Conservation (phyloP, 495 filamentous ascomycete genomes). For the Trichoderma erinaceum region DNA sequence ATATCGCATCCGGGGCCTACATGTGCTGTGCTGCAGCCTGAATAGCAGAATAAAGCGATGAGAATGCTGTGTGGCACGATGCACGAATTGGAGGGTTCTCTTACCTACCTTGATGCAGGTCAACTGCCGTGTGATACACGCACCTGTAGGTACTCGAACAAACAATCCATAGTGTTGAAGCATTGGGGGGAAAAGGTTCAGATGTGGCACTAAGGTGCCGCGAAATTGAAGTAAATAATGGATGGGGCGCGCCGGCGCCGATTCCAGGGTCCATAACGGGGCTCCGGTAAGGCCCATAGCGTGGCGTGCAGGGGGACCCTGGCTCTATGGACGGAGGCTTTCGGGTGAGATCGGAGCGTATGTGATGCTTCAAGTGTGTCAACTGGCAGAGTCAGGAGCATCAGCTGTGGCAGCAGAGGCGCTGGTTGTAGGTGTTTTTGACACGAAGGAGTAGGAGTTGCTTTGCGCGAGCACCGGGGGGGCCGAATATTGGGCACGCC, state of each 20-base stretch:
- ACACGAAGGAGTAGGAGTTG: not conserved
- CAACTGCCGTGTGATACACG: too few relatives aligned
- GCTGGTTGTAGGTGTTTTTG: not conserved
- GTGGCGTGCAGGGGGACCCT: slow-evolving; percentile 6
- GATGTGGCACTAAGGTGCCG: not conserved
- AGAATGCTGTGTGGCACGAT: too few relatives aligned
- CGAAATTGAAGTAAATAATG: not conserved
- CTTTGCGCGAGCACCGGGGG: not conserved
- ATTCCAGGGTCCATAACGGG: not conserved
- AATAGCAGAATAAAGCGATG: too few relatives aligned
- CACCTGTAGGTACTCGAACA: too few relatives aligned
- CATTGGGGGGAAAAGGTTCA: not conserved
- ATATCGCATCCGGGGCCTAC: too few relatives aligned
- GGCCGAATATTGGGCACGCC: too few relatives aligned
- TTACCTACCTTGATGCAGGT: too few relatives aligned
- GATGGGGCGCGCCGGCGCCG: not conserved
- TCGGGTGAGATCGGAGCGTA: not conserved
- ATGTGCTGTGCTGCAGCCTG: too few relatives aligned
- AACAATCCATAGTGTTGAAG: not conserved
- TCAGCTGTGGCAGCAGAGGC: not conserved
- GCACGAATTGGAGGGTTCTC: too few relatives aligned
- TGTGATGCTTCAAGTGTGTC: slow-evolving; percentile 3
- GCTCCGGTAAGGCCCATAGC: slow-evolving; percentile 11
- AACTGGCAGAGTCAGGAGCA: slow-evolving; percentile 2
- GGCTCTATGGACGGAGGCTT: not conserved